Evolutionary conservation across 805 yeast species (phyloP), one percentile per base, ranked within the genome.

Genomic region (Scheffersomyces coipomensis): DNA sequence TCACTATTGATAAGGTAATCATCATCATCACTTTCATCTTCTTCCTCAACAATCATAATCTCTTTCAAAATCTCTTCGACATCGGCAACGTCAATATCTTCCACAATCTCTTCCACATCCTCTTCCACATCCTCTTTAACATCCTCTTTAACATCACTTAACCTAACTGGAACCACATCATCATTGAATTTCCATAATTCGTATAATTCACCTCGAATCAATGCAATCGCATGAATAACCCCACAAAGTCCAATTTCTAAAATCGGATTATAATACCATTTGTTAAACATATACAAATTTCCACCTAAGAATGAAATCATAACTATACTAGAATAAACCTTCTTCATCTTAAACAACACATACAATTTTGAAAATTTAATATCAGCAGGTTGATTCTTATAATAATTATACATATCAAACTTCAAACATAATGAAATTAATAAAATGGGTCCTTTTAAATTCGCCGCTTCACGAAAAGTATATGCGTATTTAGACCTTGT

Each of bases 401-500:
- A 51, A 49, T 46, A 45, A 11, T 58, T 56, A 51, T 71, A 71
- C 52, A 63, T 61, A 56, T 83, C 88, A 53, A 62, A 81, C 40
- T 83, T 66, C 27, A 78, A 60, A 49, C 81, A 75, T 30, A 81
- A 57, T 2, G 82, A 59, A 11, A 78, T 62, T 39, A 78, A 71
- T 13, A 66, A n/a, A n/a, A n/a, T n/a, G n/a, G n/a, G n/a, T n/a
- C n/a, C n/a, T n/a, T n/a, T n/a, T n/a, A n/a, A n/a, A n/a, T n/a
- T n/a, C n/a, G n/a, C n/a, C n/a, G n/a, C n/a, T 38, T 0, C 83
- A 84, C 0, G 89, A 88, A 11, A 81, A 57, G 2, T 76, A 77
- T 37, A 84, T 71, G 53, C 83, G 89, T 5, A 88, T 88, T 4
- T 81, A 59, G 1, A 88, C 89, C 8, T 84, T 57, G 35, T 80